These are phyloP conservation scores for Pyrenochaeta sp. DNA, from an alignment of 2,329 filamentous ascomycete genomes.

Conservation along the genomic window DNA sequence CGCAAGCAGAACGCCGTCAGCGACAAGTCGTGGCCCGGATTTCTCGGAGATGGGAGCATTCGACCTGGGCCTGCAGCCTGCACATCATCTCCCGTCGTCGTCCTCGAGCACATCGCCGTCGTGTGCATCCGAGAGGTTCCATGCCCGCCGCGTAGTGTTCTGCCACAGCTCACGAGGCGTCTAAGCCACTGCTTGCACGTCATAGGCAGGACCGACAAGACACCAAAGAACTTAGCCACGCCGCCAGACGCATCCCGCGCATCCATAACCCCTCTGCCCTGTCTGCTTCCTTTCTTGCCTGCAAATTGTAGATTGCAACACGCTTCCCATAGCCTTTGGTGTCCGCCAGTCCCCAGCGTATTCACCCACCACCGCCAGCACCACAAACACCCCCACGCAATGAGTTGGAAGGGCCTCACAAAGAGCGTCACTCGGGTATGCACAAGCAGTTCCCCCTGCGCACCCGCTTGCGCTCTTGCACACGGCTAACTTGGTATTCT, in stretches of 20 bases:
- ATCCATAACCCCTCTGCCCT: constrained; percentile 10
- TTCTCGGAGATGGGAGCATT: constrained; percentile 1
- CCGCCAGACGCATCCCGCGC: constrained; percentile 8
- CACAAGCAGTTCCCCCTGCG: constrained; percentile 13
- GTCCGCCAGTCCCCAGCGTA: constrained; percentile 12
- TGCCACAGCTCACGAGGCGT: constrained; percentile 1
- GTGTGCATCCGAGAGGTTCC: constrained; percentile 3
- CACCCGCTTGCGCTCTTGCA: constrained; percentile 15
- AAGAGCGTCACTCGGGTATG: constrained; percentile 87
- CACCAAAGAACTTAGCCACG: constrained; percentile 5
- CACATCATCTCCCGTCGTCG: neutral
- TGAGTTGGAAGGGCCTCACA: constrained; percentile 97
- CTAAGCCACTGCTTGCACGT: constrained; percentile 37
- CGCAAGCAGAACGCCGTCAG: constrained; percentile 9
- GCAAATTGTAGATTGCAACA: neutral
- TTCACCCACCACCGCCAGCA: constrained; percentile 1
- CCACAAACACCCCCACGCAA: constrained; percentile 52
- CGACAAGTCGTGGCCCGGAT: constrained; percentile 5
- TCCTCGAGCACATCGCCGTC: neutral
- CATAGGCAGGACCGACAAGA: constrained; percentile 32
- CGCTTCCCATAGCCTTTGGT: constrained; percentile 1
- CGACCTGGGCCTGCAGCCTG: neutral
- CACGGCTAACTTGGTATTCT: constrained; percentile 30
- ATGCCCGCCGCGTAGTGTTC: neutral
- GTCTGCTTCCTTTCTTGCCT: constrained; percentile 15